Evolutionary conservation across 257 asterid genomes (phyloP), one percentile per base, ranked within the genome.

Genomic region (Penstemon newberryi): DNA sequence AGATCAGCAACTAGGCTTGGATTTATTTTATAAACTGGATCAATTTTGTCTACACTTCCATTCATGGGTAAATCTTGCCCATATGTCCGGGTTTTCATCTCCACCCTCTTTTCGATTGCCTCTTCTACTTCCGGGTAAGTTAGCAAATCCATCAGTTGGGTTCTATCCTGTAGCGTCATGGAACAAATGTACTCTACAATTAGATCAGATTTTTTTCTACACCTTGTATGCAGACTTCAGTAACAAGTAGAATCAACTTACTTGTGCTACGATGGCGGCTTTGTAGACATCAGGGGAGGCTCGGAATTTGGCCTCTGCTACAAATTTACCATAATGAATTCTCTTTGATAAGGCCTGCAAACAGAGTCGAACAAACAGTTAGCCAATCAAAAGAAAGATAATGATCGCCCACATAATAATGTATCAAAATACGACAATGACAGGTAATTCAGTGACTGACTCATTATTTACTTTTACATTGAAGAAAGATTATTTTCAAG

Each of bases 251-350:
- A 41, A 43, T 52, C 44, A 61, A 39, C 81, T 68, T 73, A 91
- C 99, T 67, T 83, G 90, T 58, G 89, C 88, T 81, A 8, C 50
- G 9, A 94, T 94, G 51, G 95, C 96, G 61, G 95, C 73, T 33
- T 57, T 69, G 52, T 88, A 90, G 60, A 75, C 81, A 58, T 85
- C 96, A 3, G 99, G 96, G 18, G 95, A 84, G 33, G 76, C 89
- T 18, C 81, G 81, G 55, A 81, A 94, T 75, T 91, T 94, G 5
- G 97, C 97, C 77, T 94, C 99, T 12, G 99, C 97, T 9, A 94
- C 99, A 72, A 94, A 94, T 82, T 91, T 94, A 41, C 97, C 97
- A 1, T 91, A 94, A 81, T 94, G 99, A 67, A 89, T 89, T 80
- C 99, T 86, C 86, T 93, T 93, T 6, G 99, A 90, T 67, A 93